phyloP scores from a whole-genome alignment of 2,329 filamentous ascomycete genomes.

The Aspergillus jensenii region DNA sequence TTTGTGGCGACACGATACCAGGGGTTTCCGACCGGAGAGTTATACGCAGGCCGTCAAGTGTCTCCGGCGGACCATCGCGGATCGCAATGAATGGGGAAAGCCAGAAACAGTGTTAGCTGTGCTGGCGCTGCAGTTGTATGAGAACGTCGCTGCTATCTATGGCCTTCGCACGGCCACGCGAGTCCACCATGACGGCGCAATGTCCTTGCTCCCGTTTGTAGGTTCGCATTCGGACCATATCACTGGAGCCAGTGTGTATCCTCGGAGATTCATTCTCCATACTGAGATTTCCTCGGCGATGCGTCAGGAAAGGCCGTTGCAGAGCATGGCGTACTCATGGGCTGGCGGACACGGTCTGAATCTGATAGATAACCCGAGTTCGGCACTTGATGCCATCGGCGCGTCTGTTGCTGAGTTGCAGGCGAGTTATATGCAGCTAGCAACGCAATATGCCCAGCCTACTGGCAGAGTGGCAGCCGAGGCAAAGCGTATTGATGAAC shows the following conservation, averaged over 20 bases:
- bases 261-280: background rate
- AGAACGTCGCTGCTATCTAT: constrained; percentile 19
- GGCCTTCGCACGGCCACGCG: constrained; percentile 11
- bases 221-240: background rate
- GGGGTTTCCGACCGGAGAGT: background rate
- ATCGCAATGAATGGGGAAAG: constrained; percentile 7
- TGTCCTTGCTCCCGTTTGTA: constrained; percentile 15
- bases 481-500: background rate
- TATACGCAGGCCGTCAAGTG: background rate
- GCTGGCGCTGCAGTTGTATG: constrained; percentile 20
- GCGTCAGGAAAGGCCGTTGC: background rate
- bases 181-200: constrained; percentile 19
- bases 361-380: background rate
- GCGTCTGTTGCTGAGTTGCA: background rate
- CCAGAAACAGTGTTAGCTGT: constrained; percentile 15
- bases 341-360: background rate
- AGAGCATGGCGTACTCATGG: background rate
- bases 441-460: too few species aligned
- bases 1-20: background rate
- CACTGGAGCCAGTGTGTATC: background rate
- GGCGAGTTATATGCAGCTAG: background rate
- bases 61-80: background rate
- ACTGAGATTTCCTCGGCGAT: background rate
- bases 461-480: background rate
- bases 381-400: background rate